Base-by-base conservation (phyloP, 305 asterid species). In the Nicotiana rustica region DNA sequence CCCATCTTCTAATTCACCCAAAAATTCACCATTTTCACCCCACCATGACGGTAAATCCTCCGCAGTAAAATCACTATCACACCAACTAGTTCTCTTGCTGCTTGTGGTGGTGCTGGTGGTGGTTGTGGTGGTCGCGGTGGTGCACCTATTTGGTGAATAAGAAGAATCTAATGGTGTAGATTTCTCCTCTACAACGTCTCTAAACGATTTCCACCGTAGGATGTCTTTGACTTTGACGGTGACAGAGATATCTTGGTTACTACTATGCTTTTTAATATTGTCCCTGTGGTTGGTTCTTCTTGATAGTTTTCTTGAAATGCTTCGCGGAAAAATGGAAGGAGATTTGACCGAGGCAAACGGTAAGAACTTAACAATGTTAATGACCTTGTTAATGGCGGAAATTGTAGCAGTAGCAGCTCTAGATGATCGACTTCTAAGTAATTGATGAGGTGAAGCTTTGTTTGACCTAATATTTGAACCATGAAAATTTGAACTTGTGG, bases 151-250 rank as follows among this genome's bases (percentile, higher is more conserved):
- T 4, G 89, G 88, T 19, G 89, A 81, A 15, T 67, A n/a, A 1
- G 82, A 66, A 19, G 80, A 67, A 86, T 85, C 87, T 82, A 65
- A 81, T 44, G 89, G 88, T 17, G 84, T 79, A 8, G 87, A 81
- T 57, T 69, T 65, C 73, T 92, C 95, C 57, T 91, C 95, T 73
- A 33, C 90, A 82, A 89, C 21, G 84, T 92, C 94, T 88, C 91
- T 80, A 62, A 91, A 93, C n/a, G 98, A 95, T 65, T 84, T 90
- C 98, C 96, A 95, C 82, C 97, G 90, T n/a, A 95, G 33, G 77
- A 95, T 95, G 81, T 95, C 97, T 81, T 93, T 95, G 79, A 93
- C 97, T 87, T 89, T 92, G 60, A 92, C 91, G n/a, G 79, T 87
- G 17, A 60, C 79, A 4, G 71, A 75, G 64, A 83, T 60, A 13